Evolutionary conservation across 805 yeast species (phyloP), one percentile per base, ranked within the genome.

Genomic region (Saccharomycopsis javanensis): DNA sequence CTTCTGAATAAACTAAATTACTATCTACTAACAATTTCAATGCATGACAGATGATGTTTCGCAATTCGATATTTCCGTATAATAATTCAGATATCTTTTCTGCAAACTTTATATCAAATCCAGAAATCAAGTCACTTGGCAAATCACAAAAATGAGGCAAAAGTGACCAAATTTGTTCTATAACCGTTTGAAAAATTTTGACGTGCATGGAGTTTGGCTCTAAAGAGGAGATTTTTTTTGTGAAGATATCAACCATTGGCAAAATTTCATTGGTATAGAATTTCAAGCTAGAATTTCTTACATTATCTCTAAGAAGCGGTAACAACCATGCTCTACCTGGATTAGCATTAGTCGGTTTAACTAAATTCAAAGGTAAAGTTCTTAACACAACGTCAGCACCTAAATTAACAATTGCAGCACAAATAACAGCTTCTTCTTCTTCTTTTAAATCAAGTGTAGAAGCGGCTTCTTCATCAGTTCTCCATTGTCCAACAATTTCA

Each of bases 241-340:
- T 77, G 64, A 85, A 86, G 57, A 76, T 72, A 42, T 75, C 75
- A 53, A 77, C 77, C 42, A 84, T 69, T 28, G 98, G 98, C 15
- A 86, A 69, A 55, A 94, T 78, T 38, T 82, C 75, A 23, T 71
- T 70, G 58, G 79, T 76, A 70, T 81, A 94, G 67, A 76, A 88
- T 0, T 78, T 73, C 57, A 94, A 73, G 51, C 78, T 76, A 1
- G 97, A 85, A 64, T 81, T 79, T 64, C 83, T 79, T 28, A 89
- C 86, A 65, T 88, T 83, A 65, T 91, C 97, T 72, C 97, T 85
- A 60, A 94, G 77, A 34, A 94, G 68, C 10, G 99, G 99, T 62
- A 94, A 77, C 64, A 94, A 67, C 97, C 98, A 94, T 51, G 97
- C 97, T 68, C 98, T 81, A 51, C 97, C 97, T n/a, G 83, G 78